A percentile compares a stretch with the other conserved stretches of the same genome.
These are phyloP conservation scores for Backusella tuberculispora DNA, from an alignment of 192 early-diverging fungal genomes.

Conservation along the genomic window DNA sequence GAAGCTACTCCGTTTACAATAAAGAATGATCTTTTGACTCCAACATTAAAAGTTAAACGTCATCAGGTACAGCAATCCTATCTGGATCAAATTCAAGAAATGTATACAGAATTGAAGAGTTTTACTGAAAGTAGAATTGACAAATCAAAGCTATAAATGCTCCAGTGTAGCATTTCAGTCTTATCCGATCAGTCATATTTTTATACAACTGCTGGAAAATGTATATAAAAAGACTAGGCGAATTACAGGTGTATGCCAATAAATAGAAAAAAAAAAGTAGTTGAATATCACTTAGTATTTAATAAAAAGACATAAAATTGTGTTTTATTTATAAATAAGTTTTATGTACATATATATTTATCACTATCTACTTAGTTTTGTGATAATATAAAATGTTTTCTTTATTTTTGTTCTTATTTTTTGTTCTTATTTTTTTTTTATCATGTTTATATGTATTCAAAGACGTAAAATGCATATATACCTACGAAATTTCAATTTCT, in stretches of 20 bases:
- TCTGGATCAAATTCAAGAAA: constrained; percentile 58
- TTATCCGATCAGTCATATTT: not conserved
- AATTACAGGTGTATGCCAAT: not conserved
- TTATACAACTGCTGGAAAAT: not conserved
- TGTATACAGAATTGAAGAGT: constrained; percentile 55
- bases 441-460: too few relatives aligned
- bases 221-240: not conserved
- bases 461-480: too few relatives aligned
- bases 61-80: constrained; percentile 73
- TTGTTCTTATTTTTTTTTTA: too few relatives aligned
- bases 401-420: too few relatives aligned
- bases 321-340: not conserved
- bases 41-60: constrained; percentile 88
- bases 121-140: not conserved
- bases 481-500: too few relatives aligned
- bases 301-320: not conserved
- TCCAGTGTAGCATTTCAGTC: not conserved
- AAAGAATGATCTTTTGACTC: constrained; percentile 76
- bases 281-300: too few relatives aligned
- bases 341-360: too few relatives aligned
- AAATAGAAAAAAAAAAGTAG: too few relatives aligned
- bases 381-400: too few relatives aligned
- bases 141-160: not conserved
- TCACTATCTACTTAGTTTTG: too few relatives aligned
- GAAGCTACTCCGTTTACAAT: constrained; percentile 67